A percentile compares a stretch with the other conserved stretches of the same genome.
Evolutionary conservation across 176 grass and related monocot species (phyloP).

Genomic region (Lolium multiflorum): DNA sequence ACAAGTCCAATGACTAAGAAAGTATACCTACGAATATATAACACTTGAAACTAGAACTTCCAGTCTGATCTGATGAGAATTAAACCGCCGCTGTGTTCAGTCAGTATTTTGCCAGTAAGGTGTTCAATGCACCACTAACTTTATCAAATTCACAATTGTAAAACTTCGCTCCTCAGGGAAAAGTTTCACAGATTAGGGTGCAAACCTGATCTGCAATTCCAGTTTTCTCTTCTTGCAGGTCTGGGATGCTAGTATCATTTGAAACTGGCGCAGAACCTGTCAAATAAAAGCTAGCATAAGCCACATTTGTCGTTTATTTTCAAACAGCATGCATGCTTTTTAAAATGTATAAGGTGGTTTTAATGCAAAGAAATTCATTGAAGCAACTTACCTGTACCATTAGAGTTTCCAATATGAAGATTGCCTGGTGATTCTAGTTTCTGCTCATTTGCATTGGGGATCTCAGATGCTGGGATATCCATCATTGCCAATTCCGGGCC

Average conservation of each 20-base stretch:
- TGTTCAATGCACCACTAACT: constrained; percentile 9
- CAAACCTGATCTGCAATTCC: constrained; percentile 49
- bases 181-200: constrained; percentile 13
- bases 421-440: constrained; percentile 33
- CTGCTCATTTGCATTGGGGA: constrained; percentile 32
- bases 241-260: neutral
- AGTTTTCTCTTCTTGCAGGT: neutral
- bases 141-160: neutral
- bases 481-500: constrained; percentile 10
- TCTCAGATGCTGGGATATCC: constrained; percentile 25
- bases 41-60: neutral
- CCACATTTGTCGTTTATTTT: constrained; percentile 20
- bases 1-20: neutral
- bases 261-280: constrained; percentile 24
- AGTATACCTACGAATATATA: neutral
- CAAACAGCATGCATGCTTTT: neutral
- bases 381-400: constrained; percentile 37
- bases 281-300: constrained; percentile 36
- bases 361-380: neutral
- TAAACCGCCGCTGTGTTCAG: neutral
- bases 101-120: neutral
- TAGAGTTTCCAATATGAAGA: constrained; percentile 26
- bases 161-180: neutral
- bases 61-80: neutral
- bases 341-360: constrained; percentile 7